Base-by-base conservation (phyloP, 2,329 filamentous ascomycete genomes). In the Colletotrichum kahawae region DNA sequence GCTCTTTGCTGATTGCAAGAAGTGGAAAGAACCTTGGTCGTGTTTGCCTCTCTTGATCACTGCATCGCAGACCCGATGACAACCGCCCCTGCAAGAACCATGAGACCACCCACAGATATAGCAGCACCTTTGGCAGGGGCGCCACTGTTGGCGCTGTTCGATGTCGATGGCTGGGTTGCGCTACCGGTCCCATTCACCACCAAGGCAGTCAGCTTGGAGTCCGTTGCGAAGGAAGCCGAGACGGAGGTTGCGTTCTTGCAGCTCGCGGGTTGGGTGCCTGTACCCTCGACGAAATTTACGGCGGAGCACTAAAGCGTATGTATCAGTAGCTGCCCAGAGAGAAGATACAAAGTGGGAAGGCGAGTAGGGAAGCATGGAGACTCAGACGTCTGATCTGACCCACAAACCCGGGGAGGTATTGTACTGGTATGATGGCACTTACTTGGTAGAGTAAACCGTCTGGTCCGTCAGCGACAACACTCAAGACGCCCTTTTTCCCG, bases 401-500 rank as follows among this genome's bases (percentile, higher is more conserved):
- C n/a, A 9, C 13, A 29, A 16, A 16, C 2, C 24, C 7, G 16
- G 9, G 29, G 18, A 89, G 83, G 78, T 89, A 91, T 89, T 91
- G 67, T 4, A 16, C 36, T 34, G 33, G 24, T 9, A 57, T 57
- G 13, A 29, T 36, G 12, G 31, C 27, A 78, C 84, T 67, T 81
- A 91, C 90, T 85, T 91, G 89, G 80, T 87, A 92, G 8, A 92
- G 82, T 18, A 89, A 75, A 5, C 91, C 91, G 76, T 93, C 91
- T 0, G 86, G 83, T 0, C 87, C 90, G 33, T 88, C 84, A 29
- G 85, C 86, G 1, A 89, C 87, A 36, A 92, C 81, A 54, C 87
- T 83, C 14, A 93, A 79, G 21, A 92, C 84, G 31, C 90, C 91
- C 81, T 88, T 88, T 79, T 88, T 85, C 51, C 91, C 91, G 4